A percentile compares a stretch with the other conserved stretches of the same genome.
These are phyloP conservation scores for Penicillium crustosum DNA, from an alignment of 2,329 filamentous ascomycete genomes.

Conservation along the genomic window DNA sequence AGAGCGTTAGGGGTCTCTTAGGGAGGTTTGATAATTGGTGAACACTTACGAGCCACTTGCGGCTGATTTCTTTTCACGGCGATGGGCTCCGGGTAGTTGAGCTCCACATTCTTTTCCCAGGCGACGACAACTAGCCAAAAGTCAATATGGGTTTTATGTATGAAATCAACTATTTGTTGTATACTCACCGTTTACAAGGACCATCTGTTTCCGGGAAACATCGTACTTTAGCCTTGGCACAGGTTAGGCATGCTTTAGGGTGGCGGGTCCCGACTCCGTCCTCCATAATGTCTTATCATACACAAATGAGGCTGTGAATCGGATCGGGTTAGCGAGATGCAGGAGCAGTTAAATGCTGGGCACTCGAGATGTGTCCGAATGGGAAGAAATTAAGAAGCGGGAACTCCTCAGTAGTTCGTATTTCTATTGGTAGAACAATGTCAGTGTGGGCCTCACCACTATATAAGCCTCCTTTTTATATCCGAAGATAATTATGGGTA, in stretches of 20 bases:
- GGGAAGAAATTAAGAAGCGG: neutral
- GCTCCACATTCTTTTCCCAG: conserved; percentile 27
- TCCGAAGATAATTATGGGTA: neutral
- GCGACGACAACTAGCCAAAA: conserved; percentile 28
- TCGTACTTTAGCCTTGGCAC: conserved; percentile 25
- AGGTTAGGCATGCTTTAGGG: conserved; percentile 22
- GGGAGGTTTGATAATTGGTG: neutral
- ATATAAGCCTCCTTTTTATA: neutral
- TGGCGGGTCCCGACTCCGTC: conserved; percentile 11
- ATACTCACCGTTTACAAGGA: conserved; percentile 18
- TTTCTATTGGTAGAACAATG: neutral
- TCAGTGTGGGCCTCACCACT: neutral
- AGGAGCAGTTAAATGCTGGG: neutral
- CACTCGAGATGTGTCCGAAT: neutral
- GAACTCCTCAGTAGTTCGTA: neutral
- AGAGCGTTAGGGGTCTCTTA: neutral
- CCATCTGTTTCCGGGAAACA: conserved; percentile 18
- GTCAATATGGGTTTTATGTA: neutral
- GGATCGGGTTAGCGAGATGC: neutral
- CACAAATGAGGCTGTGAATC: neutral
- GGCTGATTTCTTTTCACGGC: conserved; percentile 8
- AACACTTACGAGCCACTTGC: conserved; percentile 12
- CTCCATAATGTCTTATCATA: conserved; percentile 7
- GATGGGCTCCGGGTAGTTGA: conserved; percentile 30
- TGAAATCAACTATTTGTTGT: neutral